These are phyloP conservation scores for Chlorella ohadii DNA, from an alignment of 139 green algal genomes.

Conservation along the genomic window DNA sequence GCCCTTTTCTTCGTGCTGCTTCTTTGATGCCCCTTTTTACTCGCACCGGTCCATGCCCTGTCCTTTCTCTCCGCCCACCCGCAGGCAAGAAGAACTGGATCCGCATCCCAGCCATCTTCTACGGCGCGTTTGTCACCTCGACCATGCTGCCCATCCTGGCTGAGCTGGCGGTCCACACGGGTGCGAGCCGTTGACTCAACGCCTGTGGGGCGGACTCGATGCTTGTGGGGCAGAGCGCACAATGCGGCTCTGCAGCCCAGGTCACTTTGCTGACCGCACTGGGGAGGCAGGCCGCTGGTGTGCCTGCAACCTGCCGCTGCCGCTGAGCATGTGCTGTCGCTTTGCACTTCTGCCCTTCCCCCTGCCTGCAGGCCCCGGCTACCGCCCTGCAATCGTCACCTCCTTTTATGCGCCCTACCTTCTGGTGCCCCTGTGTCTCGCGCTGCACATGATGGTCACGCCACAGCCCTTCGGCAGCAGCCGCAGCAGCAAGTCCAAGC, in stretches of 20 bases:
- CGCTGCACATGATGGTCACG: constrained; percentile 49
- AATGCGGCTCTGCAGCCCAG: too few relatives aligned
- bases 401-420: constrained; percentile 70
- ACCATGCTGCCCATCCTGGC: constrained; percentile 79
- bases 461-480: constrained; percentile 48
- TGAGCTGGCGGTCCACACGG: constrained; percentile 45
- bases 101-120: constrained; percentile 74
- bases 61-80: background rate
- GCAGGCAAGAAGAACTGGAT: constrained; percentile 69
- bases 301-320: background rate
- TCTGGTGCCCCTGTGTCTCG: constrained; percentile 64
- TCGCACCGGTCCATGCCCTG: too few relatives aligned
- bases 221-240: too few relatives aligned
- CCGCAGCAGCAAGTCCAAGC: constrained; percentile 18
- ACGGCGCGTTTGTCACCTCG: constrained; percentile 67
- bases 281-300: too few relatives aligned
- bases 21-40: too few relatives aligned
- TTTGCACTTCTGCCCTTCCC: background rate
- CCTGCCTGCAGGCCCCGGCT: constrained; percentile 10
- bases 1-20: too few relatives aligned
- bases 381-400: constrained; percentile 3
- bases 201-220: too few relatives aligned
- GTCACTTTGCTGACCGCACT: too few relatives aligned
- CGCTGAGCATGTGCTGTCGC: background rate
- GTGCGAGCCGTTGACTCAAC: background rate